Conservation (phyloP, 371 early-diverging fungal species). For the Quaeritorhiza haematococci region DNA sequence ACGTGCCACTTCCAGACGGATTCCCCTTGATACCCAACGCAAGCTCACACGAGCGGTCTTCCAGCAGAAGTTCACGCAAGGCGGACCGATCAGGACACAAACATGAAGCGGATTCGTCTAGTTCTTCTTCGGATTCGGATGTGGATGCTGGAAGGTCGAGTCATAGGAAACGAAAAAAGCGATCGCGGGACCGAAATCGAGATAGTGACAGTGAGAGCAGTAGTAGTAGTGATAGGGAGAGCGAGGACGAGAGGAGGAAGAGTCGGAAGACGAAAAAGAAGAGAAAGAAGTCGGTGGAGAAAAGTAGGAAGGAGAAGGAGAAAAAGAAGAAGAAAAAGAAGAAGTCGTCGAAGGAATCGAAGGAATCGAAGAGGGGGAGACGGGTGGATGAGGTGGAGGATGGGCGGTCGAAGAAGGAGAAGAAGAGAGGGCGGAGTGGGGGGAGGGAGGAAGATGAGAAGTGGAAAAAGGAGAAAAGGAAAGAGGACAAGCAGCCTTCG, state of each 20-base stretch:
- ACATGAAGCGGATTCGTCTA: too few species aligned
- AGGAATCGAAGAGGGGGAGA: background rate
- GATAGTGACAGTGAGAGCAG: too few species aligned
- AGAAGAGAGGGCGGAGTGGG: background rate
- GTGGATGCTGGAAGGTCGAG: background rate
- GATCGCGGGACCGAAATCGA: background rate
- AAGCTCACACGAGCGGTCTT: too few species aligned
- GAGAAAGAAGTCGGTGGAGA: slow-evolving; percentile 5
- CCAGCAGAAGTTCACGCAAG: too few species aligned
- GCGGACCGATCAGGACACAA: too few species aligned
- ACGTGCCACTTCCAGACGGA: too few species aligned
- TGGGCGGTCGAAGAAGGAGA: background rate
- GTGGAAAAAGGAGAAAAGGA: slow-evolving; percentile 6
- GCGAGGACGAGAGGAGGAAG: background rate
- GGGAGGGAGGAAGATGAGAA: slow-evolving; percentile 8
- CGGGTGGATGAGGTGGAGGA: slow-evolving; percentile 20
- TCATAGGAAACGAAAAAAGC: background rate
- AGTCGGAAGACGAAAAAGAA: background rate
- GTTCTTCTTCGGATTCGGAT: background rate
- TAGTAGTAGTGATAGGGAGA: too few species aligned
- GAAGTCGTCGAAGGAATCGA: slow-evolving; percentile 1
- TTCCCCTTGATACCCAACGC: too few species aligned
- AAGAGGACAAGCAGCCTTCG: background rate
- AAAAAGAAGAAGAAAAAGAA: slow-evolving; percentile 14
- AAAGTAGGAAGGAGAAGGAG: slow-evolving; percentile 34